These are phyloP conservation scores for Kwoniella newhampshirensis DNA, from an alignment of 768 basidiomycete genomes.

Conservation along the genomic window DNA sequence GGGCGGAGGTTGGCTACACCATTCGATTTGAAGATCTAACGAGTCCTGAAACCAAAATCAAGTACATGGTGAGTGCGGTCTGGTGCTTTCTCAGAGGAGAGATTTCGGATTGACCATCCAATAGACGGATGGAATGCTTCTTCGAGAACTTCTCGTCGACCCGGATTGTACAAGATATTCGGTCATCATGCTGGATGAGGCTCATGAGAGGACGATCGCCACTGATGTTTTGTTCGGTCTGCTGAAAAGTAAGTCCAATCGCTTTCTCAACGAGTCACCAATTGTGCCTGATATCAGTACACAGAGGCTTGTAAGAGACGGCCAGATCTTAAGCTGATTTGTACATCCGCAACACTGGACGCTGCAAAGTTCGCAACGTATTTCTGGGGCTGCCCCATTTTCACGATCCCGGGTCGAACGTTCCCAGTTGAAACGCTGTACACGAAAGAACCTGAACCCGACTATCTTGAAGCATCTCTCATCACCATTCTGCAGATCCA, in stretches of 20 bases:
- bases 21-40: slow-evolving; percentile 99
- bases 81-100: neutral
- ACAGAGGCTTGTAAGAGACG: slow-evolving; percentile 91
- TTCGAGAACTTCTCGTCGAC: slow-evolving; percentile 93
- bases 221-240: slow-evolving; percentile 97
- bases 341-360: slow-evolving; percentile 97
- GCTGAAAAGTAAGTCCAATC: slow-evolving; percentile 66
- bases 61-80: slow-evolving; percentile 73
- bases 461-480: slow-evolving; percentile 95
- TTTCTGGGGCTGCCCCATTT: slow-evolving; percentile 98
- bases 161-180: slow-evolving; percentile 90
- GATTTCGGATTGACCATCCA: neutral
- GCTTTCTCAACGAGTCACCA: slow-evolving; percentile 15
- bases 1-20: slow-evolving; percentile 96
- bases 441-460: slow-evolving; percentile 95
- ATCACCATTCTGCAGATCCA: slow-evolving; percentile 99
- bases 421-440: slow-evolving; percentile 98
- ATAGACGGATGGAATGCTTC: slow-evolving; percentile 93
- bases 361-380: slow-evolving; percentile 99
- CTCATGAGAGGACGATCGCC: slow-evolving; percentile 97
- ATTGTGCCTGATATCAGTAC: slow-evolving; percentile 19
- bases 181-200: slow-evolving; percentile 97
- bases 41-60: slow-evolving; percentile 96
- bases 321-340: slow-evolving; percentile 94
- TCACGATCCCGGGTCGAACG: slow-evolving; percentile 99